A percentile compares a stretch with the other conserved stretches of the same genome.
These are phyloP conservation scores for Rickenella mellea DNA, from an alignment of 768 basidiomycete genomes.

Conservation along the genomic window DNA sequence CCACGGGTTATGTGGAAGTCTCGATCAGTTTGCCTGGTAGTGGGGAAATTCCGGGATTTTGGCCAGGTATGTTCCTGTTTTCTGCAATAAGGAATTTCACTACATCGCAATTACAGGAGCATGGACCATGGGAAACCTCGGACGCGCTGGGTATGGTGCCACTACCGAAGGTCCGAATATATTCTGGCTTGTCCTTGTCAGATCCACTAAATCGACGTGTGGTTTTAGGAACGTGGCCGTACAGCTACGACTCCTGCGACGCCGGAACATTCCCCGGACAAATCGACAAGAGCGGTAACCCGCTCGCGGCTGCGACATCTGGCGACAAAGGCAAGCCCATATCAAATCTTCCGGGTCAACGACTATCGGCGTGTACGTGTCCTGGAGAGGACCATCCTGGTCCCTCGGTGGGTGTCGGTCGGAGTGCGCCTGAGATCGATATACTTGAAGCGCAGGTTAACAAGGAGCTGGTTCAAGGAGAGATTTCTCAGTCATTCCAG, in stretches of 20 bases:
- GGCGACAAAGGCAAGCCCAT: conserved; percentile 40
- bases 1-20: conserved; percentile 83
- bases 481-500: conserved; percentile 78
- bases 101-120: conserved; percentile 26
- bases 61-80: conserved; percentile 76
- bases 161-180: conserved; percentile 75
- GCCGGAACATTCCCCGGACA: conserved; percentile 81
- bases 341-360: conserved; percentile 80
- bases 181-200: conserved; percentile 28
- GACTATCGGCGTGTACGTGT: conserved; percentile 83
- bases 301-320: conserved; percentile 48
- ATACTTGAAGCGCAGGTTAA: conserved; percentile 79
- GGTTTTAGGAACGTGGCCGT: conserved; percentile 53
- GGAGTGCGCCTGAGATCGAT: conserved; percentile 90
- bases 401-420: conserved; percentile 50
- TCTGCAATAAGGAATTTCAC: too few relatives aligned
- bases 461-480: conserved; percentile 35
- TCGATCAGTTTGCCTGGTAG: conserved; percentile 67
- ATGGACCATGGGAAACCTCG: conserved; percentile 77
- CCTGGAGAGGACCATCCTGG: conserved; percentile 82
- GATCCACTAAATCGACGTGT: conserved; percentile 6
- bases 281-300: conserved; percentile 48
- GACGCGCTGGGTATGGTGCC: conserved; percentile 80
- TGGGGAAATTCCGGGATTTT: conserved; percentile 55
- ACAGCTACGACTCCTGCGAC: conserved; percentile 79